These are phyloP conservation scores for Spergularia bocconei DNA, from an alignment of 148 eudicot genomes.

Conservation along the genomic window DNA sequence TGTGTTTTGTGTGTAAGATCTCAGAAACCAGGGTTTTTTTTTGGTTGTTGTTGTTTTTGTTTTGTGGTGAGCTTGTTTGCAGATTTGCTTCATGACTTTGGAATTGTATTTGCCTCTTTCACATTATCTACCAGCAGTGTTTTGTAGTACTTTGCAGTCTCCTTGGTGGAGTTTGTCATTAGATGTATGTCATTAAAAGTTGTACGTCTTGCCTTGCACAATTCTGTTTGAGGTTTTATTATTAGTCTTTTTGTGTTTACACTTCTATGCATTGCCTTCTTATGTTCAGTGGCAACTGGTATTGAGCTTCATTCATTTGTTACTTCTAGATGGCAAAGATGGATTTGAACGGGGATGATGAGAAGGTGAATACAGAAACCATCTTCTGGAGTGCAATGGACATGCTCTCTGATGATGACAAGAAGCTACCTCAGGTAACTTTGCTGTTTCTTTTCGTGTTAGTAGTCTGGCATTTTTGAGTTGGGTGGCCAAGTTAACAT, in stretches of 20 bases:
- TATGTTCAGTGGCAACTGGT: background rate
- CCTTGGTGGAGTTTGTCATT: too few relatives aligned
- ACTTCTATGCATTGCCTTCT: background rate
- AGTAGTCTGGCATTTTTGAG: background rate
- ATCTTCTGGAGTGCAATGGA: constrained; percentile 99
- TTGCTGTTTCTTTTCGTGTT: constrained; percentile 7
- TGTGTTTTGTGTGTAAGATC: too few relatives aligned
- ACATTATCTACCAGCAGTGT: background rate
- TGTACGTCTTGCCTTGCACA: background rate
- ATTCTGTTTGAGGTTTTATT: background rate
- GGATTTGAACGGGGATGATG: constrained; percentile 92
- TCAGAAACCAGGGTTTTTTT: too few relatives aligned
- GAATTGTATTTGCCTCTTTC: background rate
- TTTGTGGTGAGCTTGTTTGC: background rate
- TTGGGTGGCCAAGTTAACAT: background rate
- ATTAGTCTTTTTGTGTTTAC: background rate
- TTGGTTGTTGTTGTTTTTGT: too few relatives aligned
- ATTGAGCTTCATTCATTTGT: constrained; percentile 2
- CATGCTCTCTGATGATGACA: constrained; percentile 96
- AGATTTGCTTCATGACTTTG: background rate
- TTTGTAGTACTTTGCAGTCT: too few relatives aligned
- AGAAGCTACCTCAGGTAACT: constrained; percentile 89
- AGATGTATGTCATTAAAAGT: background rate
- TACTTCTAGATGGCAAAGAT: constrained; percentile 85
- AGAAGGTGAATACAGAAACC: constrained; percentile 77